Base-by-base conservation (phyloP, 192 early-diverging fungal genomes). In the Coemansia sp. region DNA sequence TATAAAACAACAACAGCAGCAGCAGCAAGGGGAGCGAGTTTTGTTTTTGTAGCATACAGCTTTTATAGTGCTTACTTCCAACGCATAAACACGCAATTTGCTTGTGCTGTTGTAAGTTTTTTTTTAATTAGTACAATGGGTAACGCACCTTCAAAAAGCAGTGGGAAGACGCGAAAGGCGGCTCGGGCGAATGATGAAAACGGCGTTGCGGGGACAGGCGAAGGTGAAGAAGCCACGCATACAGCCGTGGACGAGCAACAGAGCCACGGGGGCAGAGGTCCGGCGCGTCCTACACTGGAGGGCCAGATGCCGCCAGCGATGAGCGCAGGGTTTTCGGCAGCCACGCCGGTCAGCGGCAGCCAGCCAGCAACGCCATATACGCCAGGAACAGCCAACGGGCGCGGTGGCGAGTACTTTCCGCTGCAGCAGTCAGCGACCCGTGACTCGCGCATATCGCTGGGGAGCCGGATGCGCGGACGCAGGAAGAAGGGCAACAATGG, bases 391-490 rank as follows among this genome's bases (percentile, higher is more conserved):
- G 36, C 63, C 38, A 54, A 56, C 8, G 68, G 56, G 6, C 62
- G 71, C 2, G 32, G 64, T 59, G 57, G 66, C 67, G 79, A 81
- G 67, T 81, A 81, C 57, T 81, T 81, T 33, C 80, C 80, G 39
- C 68, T 83, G 58, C 75, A 76, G 39, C 51, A 70, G 35, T 74
- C 80, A 2, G 59, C 54, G 20, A 83, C 81, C 20, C 72, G 81
- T 60, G 81, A 83, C 67, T 83, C 81, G 69, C 75, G 81, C 12
- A 77, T 74, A 39, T 78, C 81, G 70, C 72, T 83, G 45, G 74
- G 79, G 61, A 67, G 74, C 28, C 60, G 69, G 39, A 71, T 71
- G 75, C 75, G 69, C 37, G 69, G 75, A 35, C 67, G 74, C 64
- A 67, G 43, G 18, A 71, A 71, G 69, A 64, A 61, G 62, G 28